Evolutionary conservation across 1,284 basidiomycete genomes (phyloP), one percentile per base, ranked within the genome.

Genomic region (Apiotrichum akiyoshidainum): DNA sequence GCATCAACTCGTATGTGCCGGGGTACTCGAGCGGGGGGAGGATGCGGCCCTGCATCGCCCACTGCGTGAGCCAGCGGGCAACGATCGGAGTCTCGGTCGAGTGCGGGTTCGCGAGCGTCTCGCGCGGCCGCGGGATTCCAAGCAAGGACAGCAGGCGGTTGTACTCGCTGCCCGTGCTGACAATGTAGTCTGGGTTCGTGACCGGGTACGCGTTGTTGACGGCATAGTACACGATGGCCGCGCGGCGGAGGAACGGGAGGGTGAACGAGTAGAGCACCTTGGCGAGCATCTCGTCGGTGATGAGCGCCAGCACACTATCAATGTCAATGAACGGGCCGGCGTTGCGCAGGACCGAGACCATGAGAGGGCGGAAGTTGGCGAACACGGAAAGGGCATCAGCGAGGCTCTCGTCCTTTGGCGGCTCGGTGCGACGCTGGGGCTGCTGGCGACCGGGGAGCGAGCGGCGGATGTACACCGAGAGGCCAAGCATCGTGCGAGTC

Each of bases 191-290:
- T 66, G 88, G 87, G 16, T 84, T 81, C 39, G 68, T 31, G 78
- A 80, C 10, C 84, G 88, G 60, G 54, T 76, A 76, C n/a, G 61
- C 61, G 14, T 65, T 65, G 14, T 89, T 81, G 21, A 92, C 81
- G 1, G 90, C 85, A 14, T 88, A 86, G 64, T 87, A 90, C 11
- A 98, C 82, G 42, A 97, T 90, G 8, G 91, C 87, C 0, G 90
- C 90, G 6, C 90, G 85, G 40, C 94, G 87, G n/a, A 98, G 83
- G 82, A 97, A 97, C 1, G 93, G 93, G 9, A 99, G 81, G 0
- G 92, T 94, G 77, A 94, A 92, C 0, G 86, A 83, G 73, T 95
- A 94, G 48, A 98, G 79, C 52, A 95, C 79, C 76, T 89, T 92
- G 70, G 93, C 89, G 54, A 98, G 69, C 57, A 72, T 66, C 17